Evolutionary conservation across 805 yeast genomes (phyloP).

Genomic region (Pichia cephalocereana): DNA sequence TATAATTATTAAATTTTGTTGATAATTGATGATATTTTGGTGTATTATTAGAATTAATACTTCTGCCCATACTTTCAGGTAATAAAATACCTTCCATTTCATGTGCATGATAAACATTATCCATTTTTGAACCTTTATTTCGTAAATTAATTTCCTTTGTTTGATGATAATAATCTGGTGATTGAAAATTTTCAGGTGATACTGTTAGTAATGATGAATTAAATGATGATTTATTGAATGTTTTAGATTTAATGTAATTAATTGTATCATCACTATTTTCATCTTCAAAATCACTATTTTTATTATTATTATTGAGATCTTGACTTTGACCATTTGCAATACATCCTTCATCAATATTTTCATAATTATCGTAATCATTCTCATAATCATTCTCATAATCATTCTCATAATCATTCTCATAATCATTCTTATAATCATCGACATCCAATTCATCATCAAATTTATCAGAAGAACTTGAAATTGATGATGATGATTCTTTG

Average conservation of each 20-base stretch:
- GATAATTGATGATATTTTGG: no score
- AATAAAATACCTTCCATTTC: conserved; percentile 6
- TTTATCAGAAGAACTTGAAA: neutral
- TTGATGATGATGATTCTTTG: no score
- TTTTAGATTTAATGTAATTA: neutral
- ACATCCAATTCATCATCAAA: neutral
- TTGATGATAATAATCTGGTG: neutral
- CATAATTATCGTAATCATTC: neutral
- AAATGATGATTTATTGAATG: neutral
- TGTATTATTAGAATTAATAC: no score
- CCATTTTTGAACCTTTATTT: neutral
- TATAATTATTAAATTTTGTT: neutral
- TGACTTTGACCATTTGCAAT: neutral
- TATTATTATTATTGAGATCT: neutral
- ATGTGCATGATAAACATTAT: conserved; percentile 6
- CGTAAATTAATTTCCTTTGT: neutral
- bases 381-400: neutral
- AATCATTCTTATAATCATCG: neutral
- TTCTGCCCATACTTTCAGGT: neutral
- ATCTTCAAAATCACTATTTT: neutral
- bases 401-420: neutral
- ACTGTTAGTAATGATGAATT: no score
- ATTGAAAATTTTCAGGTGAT: neutral
- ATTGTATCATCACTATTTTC: neutral
- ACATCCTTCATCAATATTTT: neutral